Percentiles rank a stretch among this genome's conserved stretches.
These are phyloP conservation scores for Knufia petricola DNA, from an alignment of 2,329 filamentous ascomycete species.

Conservation along the genomic window DNA sequence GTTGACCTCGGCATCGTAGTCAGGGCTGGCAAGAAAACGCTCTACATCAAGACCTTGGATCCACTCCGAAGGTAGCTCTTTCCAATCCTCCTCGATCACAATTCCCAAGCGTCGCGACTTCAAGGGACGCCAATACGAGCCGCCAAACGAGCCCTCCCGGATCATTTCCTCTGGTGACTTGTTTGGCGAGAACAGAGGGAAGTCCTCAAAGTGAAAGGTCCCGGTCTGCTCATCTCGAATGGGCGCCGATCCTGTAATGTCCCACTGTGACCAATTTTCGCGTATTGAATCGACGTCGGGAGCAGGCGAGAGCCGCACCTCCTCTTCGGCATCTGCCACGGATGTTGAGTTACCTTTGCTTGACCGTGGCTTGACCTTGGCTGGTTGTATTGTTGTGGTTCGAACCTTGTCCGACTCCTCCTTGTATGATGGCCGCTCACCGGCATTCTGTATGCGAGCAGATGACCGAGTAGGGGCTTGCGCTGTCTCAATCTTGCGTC, in stretches of 20 bases:
- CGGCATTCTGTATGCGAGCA: conserved; percentile 38
- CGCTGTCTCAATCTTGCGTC: conserved; percentile 28
- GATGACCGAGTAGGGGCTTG: conserved; percentile 36
- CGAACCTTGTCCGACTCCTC: conserved; percentile 26
- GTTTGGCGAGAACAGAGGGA: conserved; percentile 42
- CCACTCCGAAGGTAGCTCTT: conserved; percentile 39
- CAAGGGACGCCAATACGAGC: conserved; percentile 43
- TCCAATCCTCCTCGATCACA: conserved; percentile 39
- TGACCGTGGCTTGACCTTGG: not conserved
- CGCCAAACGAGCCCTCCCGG: conserved; percentile 45
- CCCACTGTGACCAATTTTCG: conserved; percentile 39
- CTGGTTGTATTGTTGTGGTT: not conserved
- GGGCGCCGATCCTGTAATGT: conserved; percentile 30
- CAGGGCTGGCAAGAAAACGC: conserved; percentile 31
- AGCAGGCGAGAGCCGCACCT: conserved; percentile 15
- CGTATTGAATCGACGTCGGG: conserved; percentile 17
- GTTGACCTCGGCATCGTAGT: conserved; percentile 42
- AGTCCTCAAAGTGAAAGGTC: conserved; percentile 38
- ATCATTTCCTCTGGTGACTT: conserved; percentile 45
- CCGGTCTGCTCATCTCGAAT: conserved; percentile 34
- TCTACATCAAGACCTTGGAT: conserved; percentile 30
- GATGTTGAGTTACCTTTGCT: not conserved
- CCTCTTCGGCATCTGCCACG: conserved; percentile 11
- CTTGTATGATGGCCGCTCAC: conserved; percentile 28
- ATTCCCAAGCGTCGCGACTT: conserved; percentile 35